Conservation (phyloP, 345 rosid species). For the Ceriops tagal region DNA sequence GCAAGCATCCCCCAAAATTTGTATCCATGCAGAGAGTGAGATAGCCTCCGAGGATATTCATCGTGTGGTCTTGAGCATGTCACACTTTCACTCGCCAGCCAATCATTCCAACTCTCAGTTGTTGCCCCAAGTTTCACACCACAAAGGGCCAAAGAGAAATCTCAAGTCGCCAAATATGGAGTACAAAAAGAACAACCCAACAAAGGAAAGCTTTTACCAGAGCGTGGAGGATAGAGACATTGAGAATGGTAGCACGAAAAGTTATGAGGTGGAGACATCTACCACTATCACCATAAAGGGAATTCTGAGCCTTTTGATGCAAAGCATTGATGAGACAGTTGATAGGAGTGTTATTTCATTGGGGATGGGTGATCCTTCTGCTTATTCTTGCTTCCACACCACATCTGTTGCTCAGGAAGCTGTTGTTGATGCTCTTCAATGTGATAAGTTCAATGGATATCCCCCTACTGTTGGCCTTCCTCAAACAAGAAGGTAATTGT, state of each 20-base stretch:
- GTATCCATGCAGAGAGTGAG: constrained; percentile 13
- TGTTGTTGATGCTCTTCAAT: constrained; percentile 64
- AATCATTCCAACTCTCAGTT: neutral
- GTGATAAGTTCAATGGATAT: constrained; percentile 82
- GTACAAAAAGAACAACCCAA: neutral
- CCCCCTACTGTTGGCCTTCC: constrained; percentile 92
- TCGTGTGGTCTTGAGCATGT: constrained; percentile 17
- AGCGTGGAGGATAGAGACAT: constrained; percentile 12
- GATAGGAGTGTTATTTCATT: constrained; percentile 56
- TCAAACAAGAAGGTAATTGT: constrained; percentile 67
- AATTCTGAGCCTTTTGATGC: constrained; percentile 58
- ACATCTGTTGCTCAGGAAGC: constrained; percentile 59
- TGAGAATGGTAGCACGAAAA: constrained; percentile 30
- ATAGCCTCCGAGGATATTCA: neutral
- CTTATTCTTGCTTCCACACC: constrained; percentile 69
- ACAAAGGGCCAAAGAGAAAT: neutral
- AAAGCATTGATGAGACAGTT: constrained; percentile 39
- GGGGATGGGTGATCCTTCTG: constrained; percentile 94
- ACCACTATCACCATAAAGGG: constrained; percentile 75
- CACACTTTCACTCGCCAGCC: neutral
- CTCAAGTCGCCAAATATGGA: neutral
- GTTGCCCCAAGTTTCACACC: neutral
- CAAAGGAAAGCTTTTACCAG: neutral
- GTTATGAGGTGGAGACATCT: constrained; percentile 32
- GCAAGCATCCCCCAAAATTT: constrained; percentile 1